Conservation (phyloP, 768 basidiomycete genomes). For the Lactarius psammicola region DNA sequence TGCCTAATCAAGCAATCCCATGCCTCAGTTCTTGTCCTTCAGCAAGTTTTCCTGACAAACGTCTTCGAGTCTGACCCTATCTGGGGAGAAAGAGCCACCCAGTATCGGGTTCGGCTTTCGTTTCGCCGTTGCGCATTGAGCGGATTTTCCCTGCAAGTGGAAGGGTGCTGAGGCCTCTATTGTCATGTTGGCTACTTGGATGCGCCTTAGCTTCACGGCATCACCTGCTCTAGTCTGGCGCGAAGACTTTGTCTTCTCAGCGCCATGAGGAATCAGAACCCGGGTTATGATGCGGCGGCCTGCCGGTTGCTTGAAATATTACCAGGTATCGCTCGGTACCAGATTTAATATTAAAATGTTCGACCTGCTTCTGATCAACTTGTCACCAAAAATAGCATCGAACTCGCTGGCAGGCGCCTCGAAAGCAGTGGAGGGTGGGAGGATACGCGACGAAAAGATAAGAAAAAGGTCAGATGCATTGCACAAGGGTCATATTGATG, state of each 20-base stretch:
- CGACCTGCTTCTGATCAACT: not conserved
- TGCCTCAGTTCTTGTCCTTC: not conserved
- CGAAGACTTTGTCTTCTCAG: not conserved
- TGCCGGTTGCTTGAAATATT: not conserved
- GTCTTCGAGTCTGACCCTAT: not conserved
- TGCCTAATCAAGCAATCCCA: not conserved
- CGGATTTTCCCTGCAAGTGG: not conserved
- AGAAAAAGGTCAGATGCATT: not conserved
- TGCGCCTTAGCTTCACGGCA: not conserved
- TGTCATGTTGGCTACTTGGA: not conserved
- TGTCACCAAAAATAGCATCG: not conserved
- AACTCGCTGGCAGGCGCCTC: not conserved
- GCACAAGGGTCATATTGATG: not conserved
- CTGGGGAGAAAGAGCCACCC: not conserved
- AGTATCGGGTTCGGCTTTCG: not conserved
- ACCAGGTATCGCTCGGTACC: not conserved
- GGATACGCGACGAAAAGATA: constrained; percentile 3
- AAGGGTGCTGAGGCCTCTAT: not conserved
- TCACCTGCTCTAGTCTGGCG: not conserved
- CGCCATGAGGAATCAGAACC: not conserved
- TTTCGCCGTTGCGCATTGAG: not conserved
- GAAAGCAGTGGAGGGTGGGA: not conserved
- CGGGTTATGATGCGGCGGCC: not conserved
- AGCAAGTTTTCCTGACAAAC: no score
- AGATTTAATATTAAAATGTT: not conserved